A percentile compares a stretch with the other conserved stretches of the same genome.
phyloP scores from a whole-genome alignment of 2,329 filamentous ascomycete genomes.

The Aspergillus puulaauensis region DNA sequence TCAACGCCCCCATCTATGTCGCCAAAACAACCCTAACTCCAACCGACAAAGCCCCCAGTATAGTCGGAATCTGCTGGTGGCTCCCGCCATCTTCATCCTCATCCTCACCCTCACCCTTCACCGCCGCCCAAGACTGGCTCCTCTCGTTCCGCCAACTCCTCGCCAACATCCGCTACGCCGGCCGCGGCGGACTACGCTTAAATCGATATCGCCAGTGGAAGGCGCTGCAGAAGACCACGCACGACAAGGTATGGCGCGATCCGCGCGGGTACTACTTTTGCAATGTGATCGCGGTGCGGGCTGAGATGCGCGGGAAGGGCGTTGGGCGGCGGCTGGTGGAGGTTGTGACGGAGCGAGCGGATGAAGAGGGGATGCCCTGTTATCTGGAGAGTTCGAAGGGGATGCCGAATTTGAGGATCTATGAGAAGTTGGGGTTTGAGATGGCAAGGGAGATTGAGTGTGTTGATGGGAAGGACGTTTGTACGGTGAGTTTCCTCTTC shows the following conservation, averaged over 20 bases:
- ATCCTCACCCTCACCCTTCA: constrained; percentile 57
- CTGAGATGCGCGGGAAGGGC: constrained; percentile 64
- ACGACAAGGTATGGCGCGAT: constrained; percentile 64
- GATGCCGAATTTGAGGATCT: constrained; percentile 69
- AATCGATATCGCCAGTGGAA: constrained; percentile 74
- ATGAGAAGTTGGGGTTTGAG: constrained; percentile 67
- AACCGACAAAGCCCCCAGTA: constrained; percentile 33
- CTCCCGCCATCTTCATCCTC: constrained; percentile 55
- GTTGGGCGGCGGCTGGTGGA: constrained; percentile 66
- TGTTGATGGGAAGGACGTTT: constrained; percentile 59
- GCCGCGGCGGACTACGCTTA: constrained; percentile 66
- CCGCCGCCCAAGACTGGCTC: constrained; percentile 61
- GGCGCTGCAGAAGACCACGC: constrained; percentile 60
- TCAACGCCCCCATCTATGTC: constrained; percentile 67
- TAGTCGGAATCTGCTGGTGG: constrained; percentile 74
- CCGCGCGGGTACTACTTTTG: constrained; percentile 71
- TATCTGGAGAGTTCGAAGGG: constrained; percentile 71
- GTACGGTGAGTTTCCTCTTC: constrained; percentile 42
- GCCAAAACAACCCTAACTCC: constrained; percentile 61
- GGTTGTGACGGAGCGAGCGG: constrained; percentile 62
- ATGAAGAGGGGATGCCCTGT: constrained; percentile 63
- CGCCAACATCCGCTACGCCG: constrained; percentile 65
- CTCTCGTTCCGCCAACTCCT: constrained; percentile 64
- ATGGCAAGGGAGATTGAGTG: constrained; percentile 66
- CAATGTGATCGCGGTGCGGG: constrained; percentile 70